A percentile compares a stretch with the other conserved stretches of the same genome.
Evolutionary conservation across 169 alveolate species (phyloP).

Genomic region (Plasmodium adleri): DNA sequence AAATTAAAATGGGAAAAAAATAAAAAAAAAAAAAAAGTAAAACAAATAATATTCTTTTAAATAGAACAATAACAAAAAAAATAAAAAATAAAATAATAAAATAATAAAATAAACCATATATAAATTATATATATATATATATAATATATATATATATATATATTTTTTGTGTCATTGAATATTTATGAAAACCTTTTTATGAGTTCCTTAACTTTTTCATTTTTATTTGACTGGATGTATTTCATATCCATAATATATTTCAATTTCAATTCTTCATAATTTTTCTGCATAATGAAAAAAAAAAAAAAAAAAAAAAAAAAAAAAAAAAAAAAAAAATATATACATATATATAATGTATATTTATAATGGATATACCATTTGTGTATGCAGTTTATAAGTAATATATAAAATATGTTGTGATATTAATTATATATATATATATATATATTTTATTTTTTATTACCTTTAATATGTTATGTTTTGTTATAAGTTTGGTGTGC

Average conservation of each 20-base stretch:
- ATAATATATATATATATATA: neutral
- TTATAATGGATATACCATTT: no score
- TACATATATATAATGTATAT: neutral
- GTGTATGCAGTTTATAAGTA: no score
- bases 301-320: neutral
- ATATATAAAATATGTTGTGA: no score
- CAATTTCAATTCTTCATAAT: conserved; percentile 59
- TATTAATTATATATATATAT: no score
- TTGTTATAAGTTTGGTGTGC: conserved; percentile 55
- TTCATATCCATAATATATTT: conserved; percentile 70
- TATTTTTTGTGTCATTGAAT: neutral
- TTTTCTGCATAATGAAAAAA: conserved; percentile 24
- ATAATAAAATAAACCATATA: no score
- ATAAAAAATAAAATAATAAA: no score
- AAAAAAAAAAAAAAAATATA: neutral
- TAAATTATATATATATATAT: neutral
- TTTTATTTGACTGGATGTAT: conserved; percentile 46
- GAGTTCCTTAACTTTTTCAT: conserved; percentile 62
- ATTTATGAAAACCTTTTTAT: conserved; percentile 28
- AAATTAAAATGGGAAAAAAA: no score
- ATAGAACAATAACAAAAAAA: no score
- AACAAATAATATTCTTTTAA: no score
- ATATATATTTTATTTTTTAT: neutral
- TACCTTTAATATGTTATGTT: conserved; percentile 55
- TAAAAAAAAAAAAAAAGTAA: no score